phyloP scores from a whole-genome alignment of 2,329 filamentous ascomycete species.

The Cercospora berteroae region DNA sequence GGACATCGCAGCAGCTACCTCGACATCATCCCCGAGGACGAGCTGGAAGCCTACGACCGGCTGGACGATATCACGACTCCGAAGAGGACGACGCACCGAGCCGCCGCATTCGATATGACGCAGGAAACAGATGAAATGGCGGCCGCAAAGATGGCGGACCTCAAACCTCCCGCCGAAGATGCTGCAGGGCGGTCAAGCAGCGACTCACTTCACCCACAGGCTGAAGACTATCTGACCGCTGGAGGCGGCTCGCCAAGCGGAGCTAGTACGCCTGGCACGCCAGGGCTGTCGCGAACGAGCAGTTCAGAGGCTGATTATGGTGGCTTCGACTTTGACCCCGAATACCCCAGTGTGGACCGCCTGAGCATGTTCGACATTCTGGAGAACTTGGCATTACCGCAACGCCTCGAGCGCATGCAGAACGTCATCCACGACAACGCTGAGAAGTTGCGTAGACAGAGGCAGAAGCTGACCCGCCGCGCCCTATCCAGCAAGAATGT shows the following conservation, averaged over 20 bases:
- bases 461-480: slow-evolving; percentile 73
- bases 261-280: slow-evolving; percentile 41
- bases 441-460: slow-evolving; percentile 78
- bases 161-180: slow-evolving; percentile 22
- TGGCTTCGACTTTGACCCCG: slow-evolving; percentile 80
- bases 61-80: slow-evolving; percentile 30
- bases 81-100: background rate
- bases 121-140: slow-evolving; percentile 34
- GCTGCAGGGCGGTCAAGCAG: slow-evolving; percentile 19
- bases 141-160: slow-evolving; percentile 32
- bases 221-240: slow-evolving; percentile 39
- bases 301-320: slow-evolving; percentile 77
- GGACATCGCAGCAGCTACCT: slow-evolving; percentile 33
- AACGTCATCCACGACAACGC: slow-evolving; percentile 77
- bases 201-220: slow-evolving; percentile 20
- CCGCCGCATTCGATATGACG: slow-evolving; percentile 13
- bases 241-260: slow-evolving; percentile 36
- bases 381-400: slow-evolving; percentile 85
- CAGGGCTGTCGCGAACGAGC: slow-evolving; percentile 67
- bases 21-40: slow-evolving; percentile 33
- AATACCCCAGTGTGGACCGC: slow-evolving; percentile 82
- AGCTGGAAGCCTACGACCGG: slow-evolving; percentile 30
- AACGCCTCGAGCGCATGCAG: slow-evolving; percentile 88
- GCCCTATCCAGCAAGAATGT: slow-evolving; percentile 79
- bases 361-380: slow-evolving; percentile 89